These are phyloP conservation scores for Lipomyces orientalis DNA, from an alignment of 805 yeast genomes.

Conservation along the genomic window DNA sequence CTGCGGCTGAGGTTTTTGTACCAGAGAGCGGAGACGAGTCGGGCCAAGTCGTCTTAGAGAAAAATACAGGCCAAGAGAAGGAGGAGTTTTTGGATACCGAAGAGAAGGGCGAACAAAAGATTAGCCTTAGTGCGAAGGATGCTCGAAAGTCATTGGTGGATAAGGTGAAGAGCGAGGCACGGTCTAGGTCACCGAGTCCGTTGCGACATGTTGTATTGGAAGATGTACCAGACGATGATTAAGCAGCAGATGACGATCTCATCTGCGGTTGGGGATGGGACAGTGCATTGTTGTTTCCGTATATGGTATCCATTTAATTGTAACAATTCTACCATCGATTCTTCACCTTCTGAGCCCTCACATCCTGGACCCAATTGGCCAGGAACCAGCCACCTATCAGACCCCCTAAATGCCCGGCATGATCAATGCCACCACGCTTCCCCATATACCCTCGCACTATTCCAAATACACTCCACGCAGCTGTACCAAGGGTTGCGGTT, in stretches of 20 bases:
- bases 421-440: conserved; percentile 24
- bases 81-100: conserved; percentile 33
- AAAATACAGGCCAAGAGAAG: conserved; percentile 25
- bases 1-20: conserved; percentile 26
- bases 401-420: conserved; percentile 36
- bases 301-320: neutral
- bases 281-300: neutral
- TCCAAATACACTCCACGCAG: conserved; percentile 19
- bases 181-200: conserved; percentile 25
- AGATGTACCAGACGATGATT: conserved; percentile 31
- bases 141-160: conserved; percentile 2
- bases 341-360: neutral
- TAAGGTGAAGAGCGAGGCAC: conserved; percentile 11
- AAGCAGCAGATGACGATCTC: neutral
- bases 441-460: conserved; percentile 2
- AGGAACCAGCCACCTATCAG: conserved; percentile 21
- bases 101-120: conserved; percentile 24
- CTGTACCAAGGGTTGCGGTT: conserved; percentile 16
- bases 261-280: neutral
- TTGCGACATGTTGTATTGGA: conserved; percentile 34
- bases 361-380: neutral
- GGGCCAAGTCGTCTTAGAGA: conserved; percentile 29
- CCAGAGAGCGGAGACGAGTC: conserved; percentile 27
- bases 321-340: neutral
- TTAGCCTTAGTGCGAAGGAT: neutral